A percentile compares a stretch with the other conserved stretches of the same genome.
phyloP scores from a whole-genome alignment of 2,329 filamentous ascomycete genomes.

The Dactylellina sp. region DNA sequence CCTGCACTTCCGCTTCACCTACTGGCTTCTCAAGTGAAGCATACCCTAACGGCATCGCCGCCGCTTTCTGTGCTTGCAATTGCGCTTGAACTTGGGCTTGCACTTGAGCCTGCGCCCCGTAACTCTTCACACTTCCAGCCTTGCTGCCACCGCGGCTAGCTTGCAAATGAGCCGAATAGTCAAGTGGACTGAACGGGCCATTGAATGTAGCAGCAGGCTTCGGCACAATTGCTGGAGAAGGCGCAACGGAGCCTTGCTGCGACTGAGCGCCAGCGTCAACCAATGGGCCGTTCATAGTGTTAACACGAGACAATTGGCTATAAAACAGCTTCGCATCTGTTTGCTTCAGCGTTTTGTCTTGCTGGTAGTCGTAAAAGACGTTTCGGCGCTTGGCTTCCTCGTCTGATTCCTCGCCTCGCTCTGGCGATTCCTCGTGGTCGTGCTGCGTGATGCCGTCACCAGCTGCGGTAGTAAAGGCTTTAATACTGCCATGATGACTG shows the following conservation, averaged over 20 bases:
- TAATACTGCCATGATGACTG: background rate
- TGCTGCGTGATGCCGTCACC: conserved; percentile 2
- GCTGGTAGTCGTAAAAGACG: conserved; percentile 91
- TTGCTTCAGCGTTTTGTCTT: conserved; percentile 93
- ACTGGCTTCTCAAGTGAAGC: conserved; percentile 61
- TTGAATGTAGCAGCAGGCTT: conserved; percentile 65
- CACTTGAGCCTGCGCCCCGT: conserved; percentile 62
- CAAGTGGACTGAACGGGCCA: conserved; percentile 60
- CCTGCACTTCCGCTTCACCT: conserved; percentile 58
- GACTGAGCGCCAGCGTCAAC: conserved; percentile 29
- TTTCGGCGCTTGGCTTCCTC: conserved; percentile 71
- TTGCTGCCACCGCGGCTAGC: conserved; percentile 61
- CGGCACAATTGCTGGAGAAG: conserved; percentile 62
- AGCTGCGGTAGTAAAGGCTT: conserved; percentile 11
- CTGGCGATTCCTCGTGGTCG: conserved; percentile 46
- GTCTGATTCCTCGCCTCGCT: conserved; percentile 41
- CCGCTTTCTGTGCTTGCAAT: conserved; percentile 41
- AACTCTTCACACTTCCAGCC: conserved; percentile 62
- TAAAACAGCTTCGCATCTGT: conserved; percentile 96
- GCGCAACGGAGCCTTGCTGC: conserved; percentile 27
- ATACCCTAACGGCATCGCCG: conserved; percentile 61
- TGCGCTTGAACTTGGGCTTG: too few relatives aligned
- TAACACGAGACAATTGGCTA: conserved; percentile 69
- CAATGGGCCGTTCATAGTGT: conserved; percentile 62
- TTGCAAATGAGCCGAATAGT: conserved; percentile 58